Conservation (phyloP, 345 rosid genomes). For the Dimocarpus longan region DNA sequence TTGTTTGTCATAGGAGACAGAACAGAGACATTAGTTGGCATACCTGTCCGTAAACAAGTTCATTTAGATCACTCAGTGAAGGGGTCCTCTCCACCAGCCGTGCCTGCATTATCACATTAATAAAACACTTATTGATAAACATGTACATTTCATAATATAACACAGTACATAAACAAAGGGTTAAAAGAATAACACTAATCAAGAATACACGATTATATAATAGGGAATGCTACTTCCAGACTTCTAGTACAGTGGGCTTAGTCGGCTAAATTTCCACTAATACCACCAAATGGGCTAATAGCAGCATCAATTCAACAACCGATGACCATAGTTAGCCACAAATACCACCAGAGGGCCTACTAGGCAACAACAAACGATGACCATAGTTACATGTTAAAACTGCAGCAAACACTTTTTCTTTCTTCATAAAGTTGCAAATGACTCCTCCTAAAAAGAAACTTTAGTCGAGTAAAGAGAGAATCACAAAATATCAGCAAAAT, state of each 20-base stretch:
- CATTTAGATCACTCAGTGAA: slow-evolving; percentile 92
- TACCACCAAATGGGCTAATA: neutral
- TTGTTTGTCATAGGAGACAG: neutral
- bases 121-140: slow-evolving; percentile 19
- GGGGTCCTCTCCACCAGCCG: slow-evolving; percentile 85
- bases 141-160: slow-evolving; percentile 1
- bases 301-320: too few relatives aligned
- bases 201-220: neutral
- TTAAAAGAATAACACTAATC: neutral
- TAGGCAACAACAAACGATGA: neutral
- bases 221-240: neutral
- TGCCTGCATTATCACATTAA: slow-evolving; percentile 52
- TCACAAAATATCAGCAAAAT: slow-evolving; percentile 17
- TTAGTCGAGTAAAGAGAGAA: neutral
- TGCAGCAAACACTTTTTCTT: neutral
- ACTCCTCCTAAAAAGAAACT: neutral
- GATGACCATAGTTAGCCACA: neutral
- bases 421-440: neutral
- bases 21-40: slow-evolving; percentile 12
- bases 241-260: neutral
- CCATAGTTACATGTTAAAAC: neutral
- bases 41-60: slow-evolving; percentile 96
- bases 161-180: neutral
- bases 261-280: neutral
- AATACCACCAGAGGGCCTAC: neutral